phyloP scores from a whole-genome alignment of 176 grass and related monocot species.

The Rhynchospora breviuscula region DNA sequence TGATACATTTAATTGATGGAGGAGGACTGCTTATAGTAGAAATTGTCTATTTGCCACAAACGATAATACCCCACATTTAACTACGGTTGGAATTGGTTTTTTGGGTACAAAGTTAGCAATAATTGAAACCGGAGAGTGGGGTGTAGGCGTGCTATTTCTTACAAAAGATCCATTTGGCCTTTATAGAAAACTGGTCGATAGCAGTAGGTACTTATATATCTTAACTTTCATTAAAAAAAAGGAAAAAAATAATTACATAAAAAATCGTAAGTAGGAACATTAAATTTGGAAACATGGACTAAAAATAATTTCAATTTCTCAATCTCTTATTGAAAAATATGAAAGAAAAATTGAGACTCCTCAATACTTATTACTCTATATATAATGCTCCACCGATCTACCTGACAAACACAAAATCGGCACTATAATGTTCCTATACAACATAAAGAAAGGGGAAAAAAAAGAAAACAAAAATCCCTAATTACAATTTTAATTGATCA shows the following conservation, averaged over 20 bases:
- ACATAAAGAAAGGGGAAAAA: neutral
- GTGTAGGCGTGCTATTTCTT: neutral
- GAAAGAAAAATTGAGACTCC: no score
- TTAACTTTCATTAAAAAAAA: neutral
- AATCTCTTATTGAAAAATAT: neutral
- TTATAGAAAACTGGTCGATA: neutral
- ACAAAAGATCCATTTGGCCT: neutral
- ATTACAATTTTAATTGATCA: constrained; percentile 29
- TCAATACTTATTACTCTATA: neutral
- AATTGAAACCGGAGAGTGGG: neutral
- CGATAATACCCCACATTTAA: neutral
- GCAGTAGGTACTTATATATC: neutral
- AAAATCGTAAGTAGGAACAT: neutral
- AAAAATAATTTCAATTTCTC: neutral
- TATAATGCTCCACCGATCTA: constrained; percentile 17
- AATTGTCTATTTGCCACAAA: neutral
- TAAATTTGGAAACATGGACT: neutral
- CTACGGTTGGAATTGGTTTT: neutral
- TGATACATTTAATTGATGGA: constrained; percentile 5
- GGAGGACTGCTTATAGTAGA: neutral
- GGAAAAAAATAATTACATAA: neutral
- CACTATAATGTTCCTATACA: constrained; percentile 16
- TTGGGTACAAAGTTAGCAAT: neutral
- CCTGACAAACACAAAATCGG: constrained; percentile 3
- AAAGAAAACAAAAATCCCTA: neutral